These are phyloP conservation scores for Cicer bijugum DNA, from an alignment of 306 rosid genomes.

Conservation along the genomic window DNA sequence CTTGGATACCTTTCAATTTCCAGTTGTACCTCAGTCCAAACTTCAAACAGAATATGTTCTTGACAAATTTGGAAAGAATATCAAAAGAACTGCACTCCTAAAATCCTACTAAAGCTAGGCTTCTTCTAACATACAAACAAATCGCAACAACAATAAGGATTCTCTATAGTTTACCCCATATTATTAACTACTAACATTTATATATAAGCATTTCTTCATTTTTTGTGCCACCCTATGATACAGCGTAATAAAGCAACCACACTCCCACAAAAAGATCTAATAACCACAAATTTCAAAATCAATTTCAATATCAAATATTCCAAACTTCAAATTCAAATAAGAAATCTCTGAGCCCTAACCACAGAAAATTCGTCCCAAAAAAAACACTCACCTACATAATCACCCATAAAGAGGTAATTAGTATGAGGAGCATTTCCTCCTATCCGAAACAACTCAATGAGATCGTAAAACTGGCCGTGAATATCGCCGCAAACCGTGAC, in stretches of 20 bases:
- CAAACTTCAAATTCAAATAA: neutral
- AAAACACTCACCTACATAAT: slow-evolving; percentile 78
- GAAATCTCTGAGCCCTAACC: neutral
- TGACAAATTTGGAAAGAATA: neutral
- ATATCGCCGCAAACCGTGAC: slow-evolving; percentile 97
- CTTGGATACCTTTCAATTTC: neutral
- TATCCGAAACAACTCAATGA: slow-evolving; percentile 87
- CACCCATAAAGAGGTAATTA: slow-evolving; percentile 98
- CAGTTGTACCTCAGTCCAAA: neutral
- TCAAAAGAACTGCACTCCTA: slow-evolving; percentile 16
- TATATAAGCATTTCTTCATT: neutral
- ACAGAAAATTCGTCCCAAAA: neutral
- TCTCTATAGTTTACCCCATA: slow-evolving; percentile 19
- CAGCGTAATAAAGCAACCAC: neutral
- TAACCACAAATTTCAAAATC: neutral
- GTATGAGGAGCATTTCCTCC: slow-evolving; percentile 94
- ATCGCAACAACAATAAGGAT: neutral
- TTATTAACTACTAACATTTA: neutral
- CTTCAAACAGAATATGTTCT: slow-evolving; percentile 31
- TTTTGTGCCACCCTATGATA: neutral
- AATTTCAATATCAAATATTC: slow-evolving; percentile 22
- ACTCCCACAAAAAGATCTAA: slow-evolving; percentile 27
- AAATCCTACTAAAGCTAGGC: neutral
- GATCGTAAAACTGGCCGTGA: slow-evolving; percentile 98
- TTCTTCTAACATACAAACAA: slow-evolving; percentile 31